Evolutionary conservation across 257 asterid species (phyloP).

Genomic region (Cordia subcordata): DNA sequence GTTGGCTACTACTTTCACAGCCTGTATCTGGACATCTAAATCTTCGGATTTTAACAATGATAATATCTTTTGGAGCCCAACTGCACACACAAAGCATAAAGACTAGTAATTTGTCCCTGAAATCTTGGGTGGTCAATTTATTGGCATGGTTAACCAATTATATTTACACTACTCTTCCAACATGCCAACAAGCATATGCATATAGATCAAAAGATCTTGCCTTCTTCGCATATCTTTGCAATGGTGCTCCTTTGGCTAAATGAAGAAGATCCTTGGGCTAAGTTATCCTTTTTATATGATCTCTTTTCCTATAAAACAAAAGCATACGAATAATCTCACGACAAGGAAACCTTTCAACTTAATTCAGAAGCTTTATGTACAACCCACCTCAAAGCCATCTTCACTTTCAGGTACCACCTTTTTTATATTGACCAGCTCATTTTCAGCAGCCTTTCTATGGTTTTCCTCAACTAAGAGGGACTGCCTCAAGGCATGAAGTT

Average conservation of each 20-base stretch:
- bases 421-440: slow-evolving; percentile 48
- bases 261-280: slow-evolving; percentile 40
- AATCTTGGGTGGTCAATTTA: neutral
- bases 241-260: slow-evolving; percentile 68
- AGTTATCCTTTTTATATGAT: slow-evolving; percentile 46
- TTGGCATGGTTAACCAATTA: neutral
- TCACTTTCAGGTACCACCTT: slow-evolving; percentile 76
- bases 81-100: slow-evolving; percentile 35
- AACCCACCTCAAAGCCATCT: slow-evolving; percentile 79
- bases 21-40: slow-evolving; percentile 83
- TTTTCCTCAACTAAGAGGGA: slow-evolving; percentile 61
- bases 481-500: slow-evolving; percentile 48
- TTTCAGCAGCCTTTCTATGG: slow-evolving; percentile 68
- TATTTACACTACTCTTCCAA: neutral
- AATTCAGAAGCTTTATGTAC: slow-evolving; percentile 4
- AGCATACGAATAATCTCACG: slow-evolving; percentile 9
- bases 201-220: slow-evolving; percentile 34
- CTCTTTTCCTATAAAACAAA: slow-evolving; percentile 61
- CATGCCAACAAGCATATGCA: neutral
- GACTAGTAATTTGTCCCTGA: slow-evolving; percentile 3
- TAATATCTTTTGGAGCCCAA: slow-evolving; percentile 85
- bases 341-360: slow-evolving; percentile 1
- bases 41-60: slow-evolving; percentile 68
- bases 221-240: slow-evolving; percentile 90
- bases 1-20: slow-evolving; percentile 94